These are phyloP conservation scores for Microbotryomycetes sp. DNA, from an alignment of 1,284 basidiomycete species.

Conservation along the genomic window DNA sequence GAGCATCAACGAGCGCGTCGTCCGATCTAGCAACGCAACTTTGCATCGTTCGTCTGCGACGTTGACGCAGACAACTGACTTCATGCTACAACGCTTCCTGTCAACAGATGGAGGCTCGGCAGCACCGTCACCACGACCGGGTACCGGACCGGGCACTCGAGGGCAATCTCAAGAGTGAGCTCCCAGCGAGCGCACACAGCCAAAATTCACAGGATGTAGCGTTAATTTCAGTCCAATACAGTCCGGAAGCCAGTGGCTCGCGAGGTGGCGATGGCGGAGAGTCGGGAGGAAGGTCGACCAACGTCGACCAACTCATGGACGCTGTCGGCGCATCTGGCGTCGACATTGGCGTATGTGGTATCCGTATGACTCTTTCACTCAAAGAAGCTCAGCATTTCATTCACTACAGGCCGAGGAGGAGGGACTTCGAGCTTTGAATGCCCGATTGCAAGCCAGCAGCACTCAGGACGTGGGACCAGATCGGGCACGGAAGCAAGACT, in stretches of 20 bases:
- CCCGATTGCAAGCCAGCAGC: conserved; percentile 13
- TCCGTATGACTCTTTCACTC: no score
- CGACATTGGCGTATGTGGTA: conserved; percentile 32
- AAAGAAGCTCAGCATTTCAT: no score
- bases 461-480: conserved; percentile 4
- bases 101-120: background rate
- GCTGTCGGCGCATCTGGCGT: conserved; percentile 37
- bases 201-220: no score
- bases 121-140: background rate
- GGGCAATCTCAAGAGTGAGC: background rate
- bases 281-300: conserved; percentile 20
- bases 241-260: background rate
- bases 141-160: background rate
- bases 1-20: no score
- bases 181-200: background rate
- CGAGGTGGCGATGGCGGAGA: background rate
- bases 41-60: no score
- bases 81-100: no score
- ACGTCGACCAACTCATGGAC: conserved; percentile 36
- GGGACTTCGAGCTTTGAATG: conserved; percentile 22
- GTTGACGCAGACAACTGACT: no score
- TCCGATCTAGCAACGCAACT: no score
- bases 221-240: background rate
- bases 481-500: conserved; percentile 26
- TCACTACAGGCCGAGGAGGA: conserved; percentile 37